Conservation (phyloP, 345 rosid species). For the Orychophragmus violaceus region DNA sequence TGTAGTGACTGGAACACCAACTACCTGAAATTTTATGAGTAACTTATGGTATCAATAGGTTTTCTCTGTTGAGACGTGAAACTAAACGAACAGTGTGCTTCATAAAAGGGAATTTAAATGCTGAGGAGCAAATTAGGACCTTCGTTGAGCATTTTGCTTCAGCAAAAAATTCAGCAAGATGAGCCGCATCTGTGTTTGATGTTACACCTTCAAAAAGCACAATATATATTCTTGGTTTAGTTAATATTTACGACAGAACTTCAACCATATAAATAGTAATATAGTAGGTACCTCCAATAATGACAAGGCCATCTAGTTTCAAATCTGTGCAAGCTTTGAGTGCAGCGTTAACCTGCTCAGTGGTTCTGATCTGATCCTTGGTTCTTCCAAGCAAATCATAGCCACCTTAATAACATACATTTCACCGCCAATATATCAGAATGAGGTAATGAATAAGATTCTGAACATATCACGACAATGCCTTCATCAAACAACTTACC, state of each 20-base stretch:
- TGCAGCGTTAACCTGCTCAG: conserved; percentile 92
- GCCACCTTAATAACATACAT: conserved; percentile 53
- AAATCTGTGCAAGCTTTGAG: conserved; percentile 71
- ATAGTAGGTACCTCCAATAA: conserved; percentile 72
- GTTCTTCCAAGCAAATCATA: conserved; percentile 96
- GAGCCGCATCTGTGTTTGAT: conserved; percentile 98
- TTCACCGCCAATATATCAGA: conserved; percentile 11
- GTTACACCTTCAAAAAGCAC: conserved; percentile 61
- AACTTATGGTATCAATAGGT: not conserved
- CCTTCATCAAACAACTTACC: conserved; percentile 37
- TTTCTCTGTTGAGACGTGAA: not conserved
- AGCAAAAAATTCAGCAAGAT: conserved; percentile 94
- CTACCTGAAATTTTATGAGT: conserved; percentile 47
- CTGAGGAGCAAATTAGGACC: conserved; percentile 28
- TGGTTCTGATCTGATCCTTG: conserved; percentile 92
- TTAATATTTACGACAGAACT: not conserved
- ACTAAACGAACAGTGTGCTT: not conserved
- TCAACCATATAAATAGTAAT: not conserved
- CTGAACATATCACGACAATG: conserved; percentile 2
- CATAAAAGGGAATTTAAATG: not conserved
- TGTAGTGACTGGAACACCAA: conserved; percentile 94
- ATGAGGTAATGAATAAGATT: conserved; percentile 5
- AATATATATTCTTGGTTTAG: not conserved
- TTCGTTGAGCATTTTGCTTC: conserved; percentile 81
- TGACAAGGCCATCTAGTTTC: conserved; percentile 93